These are phyloP conservation scores for Gymnopus androsaceus DNA, from an alignment of 1,284 basidiomycete species.

Conservation along the genomic window DNA sequence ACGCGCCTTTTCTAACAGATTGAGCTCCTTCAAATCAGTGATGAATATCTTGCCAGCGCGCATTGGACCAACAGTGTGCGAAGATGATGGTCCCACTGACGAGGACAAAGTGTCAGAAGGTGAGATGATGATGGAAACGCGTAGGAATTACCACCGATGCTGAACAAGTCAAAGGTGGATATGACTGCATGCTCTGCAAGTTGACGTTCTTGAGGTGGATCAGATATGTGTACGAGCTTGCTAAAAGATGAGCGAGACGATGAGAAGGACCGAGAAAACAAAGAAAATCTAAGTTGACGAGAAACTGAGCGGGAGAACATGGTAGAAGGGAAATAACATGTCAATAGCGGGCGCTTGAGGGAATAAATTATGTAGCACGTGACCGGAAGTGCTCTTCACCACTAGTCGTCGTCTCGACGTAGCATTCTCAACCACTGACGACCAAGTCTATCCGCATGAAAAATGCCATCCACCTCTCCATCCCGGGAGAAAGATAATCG, in stretches of 20 bases:
- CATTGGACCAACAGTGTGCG: slow-evolving; percentile 84
- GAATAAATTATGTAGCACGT: no score
- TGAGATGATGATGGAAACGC: slow-evolving; percentile 29
- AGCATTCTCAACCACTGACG: not conserved
- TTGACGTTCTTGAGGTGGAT: not conserved
- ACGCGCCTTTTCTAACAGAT: slow-evolving; percentile 69
- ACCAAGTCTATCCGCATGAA: not conserved
- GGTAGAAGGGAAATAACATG: no score
- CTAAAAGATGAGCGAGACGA: slow-evolving; percentile 27
- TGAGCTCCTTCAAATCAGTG: slow-evolving; percentile 69
- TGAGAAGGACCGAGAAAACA: not conserved
- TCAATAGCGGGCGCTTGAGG: no score
- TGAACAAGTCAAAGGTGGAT: slow-evolving; percentile 91
- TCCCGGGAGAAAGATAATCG: slow-evolving; percentile 6
- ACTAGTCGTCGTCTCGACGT: not conserved
- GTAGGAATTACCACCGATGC: slow-evolving; percentile 64
- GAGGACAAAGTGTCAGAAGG: slow-evolving; percentile 24
- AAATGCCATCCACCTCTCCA: not conserved
- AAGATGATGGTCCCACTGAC: slow-evolving; percentile 47
- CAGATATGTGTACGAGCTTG: not conserved
- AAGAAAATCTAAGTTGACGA: not conserved
- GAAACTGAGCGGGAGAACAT: not conserved
- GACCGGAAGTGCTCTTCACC: not conserved
- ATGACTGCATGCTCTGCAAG: slow-evolving; percentile 84
- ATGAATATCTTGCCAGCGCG: slow-evolving; percentile 89